Conservation (phyloP, 257 asterid genomes). For the Pogostemon cablin region DNA sequence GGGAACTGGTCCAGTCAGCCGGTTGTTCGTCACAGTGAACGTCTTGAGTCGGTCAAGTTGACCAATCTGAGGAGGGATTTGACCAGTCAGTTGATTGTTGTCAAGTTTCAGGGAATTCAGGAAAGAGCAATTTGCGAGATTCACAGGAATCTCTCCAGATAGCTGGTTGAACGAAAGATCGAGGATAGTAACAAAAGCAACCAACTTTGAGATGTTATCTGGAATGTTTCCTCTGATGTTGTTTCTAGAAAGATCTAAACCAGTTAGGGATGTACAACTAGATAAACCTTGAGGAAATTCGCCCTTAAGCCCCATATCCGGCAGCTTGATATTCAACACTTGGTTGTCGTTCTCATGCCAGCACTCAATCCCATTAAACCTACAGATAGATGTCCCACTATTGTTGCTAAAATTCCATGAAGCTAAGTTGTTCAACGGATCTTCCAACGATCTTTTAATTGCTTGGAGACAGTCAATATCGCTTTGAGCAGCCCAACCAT, state of each 20-base stretch:
- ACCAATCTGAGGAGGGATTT: conserved; percentile 46
- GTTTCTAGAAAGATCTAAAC: conserved; percentile 78
- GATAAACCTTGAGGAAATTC: conserved; percentile 64
- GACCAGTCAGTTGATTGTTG: conserved; percentile 54
- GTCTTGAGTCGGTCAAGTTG: conserved; percentile 39
- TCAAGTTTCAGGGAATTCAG: conserved; percentile 56
- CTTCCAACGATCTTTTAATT: conserved; percentile 46
- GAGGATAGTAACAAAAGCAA: conserved; percentile 43
- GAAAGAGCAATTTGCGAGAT: conserved; percentile 58
- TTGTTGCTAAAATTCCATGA: conserved; percentile 62
- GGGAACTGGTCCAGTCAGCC: conserved; percentile 47
- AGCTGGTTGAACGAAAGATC: conserved; percentile 73
- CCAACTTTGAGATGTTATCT: conserved; percentile 45
- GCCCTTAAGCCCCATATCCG: conserved; percentile 70
- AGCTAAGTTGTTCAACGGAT: conserved; percentile 52
- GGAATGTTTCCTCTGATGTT: conserved; percentile 58
- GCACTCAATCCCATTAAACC: conserved; percentile 65
- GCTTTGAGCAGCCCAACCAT: conserved; percentile 43
- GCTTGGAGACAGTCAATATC: conserved; percentile 68
- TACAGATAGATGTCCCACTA: conserved; percentile 61
- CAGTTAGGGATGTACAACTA: conserved; percentile 62
- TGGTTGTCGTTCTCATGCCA: conserved; percentile 73
- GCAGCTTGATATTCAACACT: conserved; percentile 59
- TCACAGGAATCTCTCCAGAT: conserved; percentile 62
- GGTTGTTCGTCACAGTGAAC: conserved; percentile 42